A percentile compares a stretch with the other conserved stretches of the same genome.
Conservation (phyloP, 768 basidiomycete genomes). For the Suillus placidus region DNA sequence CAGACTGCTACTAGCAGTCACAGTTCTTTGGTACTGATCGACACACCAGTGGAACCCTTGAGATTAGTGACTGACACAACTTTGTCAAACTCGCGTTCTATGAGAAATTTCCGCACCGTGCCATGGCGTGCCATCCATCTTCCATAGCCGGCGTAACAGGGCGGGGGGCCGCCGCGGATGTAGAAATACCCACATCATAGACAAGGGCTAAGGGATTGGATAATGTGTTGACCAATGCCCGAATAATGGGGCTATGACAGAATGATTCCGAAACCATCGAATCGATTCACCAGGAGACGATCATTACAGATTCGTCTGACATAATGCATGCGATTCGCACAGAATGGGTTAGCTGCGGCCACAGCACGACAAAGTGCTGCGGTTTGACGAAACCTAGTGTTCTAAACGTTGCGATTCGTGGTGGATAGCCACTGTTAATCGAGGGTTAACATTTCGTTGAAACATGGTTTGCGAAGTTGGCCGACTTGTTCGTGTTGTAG, state of each 20-base stretch:
- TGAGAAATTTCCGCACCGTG: not conserved
- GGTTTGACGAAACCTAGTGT: not conserved
- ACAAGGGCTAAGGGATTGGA: constrained; percentile 6
- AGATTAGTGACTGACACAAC: not conserved
- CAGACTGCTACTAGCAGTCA: not conserved
- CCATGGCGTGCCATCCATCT: not conserved
- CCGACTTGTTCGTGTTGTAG: not conserved
- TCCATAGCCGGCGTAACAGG: constrained; percentile 2
- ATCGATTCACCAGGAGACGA: not conserved
- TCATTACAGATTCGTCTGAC: constrained; percentile 6
- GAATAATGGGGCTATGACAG: not conserved
- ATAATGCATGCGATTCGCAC: not conserved
- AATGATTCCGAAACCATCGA: not conserved
- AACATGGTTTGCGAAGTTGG: constrained; percentile 3
- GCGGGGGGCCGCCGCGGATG: constrained; percentile 5
- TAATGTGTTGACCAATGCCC: constrained; percentile 2
- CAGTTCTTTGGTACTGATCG: not conserved
- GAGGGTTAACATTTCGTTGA: not conserved
- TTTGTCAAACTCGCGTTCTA: not conserved
- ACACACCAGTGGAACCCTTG: not conserved
- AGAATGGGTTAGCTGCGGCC: not conserved
- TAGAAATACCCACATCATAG: constrained; percentile 5
- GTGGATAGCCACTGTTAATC: not conserved
- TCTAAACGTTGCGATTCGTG: not conserved
- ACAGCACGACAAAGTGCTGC: not conserved